Evolutionary conservation across 2,329 filamentous ascomycete genomes (phyloP).

Genomic region (Paecilomyces variotii): DNA sequence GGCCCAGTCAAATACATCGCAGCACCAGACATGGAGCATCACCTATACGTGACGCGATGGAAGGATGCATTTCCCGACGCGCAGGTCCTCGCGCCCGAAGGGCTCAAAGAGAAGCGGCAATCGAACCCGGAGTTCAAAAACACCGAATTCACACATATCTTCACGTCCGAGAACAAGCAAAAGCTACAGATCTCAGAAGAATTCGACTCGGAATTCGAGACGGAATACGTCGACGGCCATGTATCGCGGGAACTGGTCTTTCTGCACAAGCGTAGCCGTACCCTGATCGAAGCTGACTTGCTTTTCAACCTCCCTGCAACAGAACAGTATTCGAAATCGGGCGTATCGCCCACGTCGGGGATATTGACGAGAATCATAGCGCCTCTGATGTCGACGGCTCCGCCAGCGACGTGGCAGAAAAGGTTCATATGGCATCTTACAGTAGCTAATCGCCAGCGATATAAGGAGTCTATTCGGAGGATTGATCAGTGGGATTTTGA

Average conservation of each 20-base stretch:
- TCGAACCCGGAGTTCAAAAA: constrained; percentile 48
- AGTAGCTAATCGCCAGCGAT: constrained; percentile 55
- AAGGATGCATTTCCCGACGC: constrained; percentile 68
- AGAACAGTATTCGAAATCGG: constrained; percentile 68
- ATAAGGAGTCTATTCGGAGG: constrained; percentile 58
- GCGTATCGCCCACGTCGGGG: constrained; percentile 48
- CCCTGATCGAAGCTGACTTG: constrained; percentile 82
- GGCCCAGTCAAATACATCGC: constrained; percentile 74
- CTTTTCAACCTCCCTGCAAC: constrained; percentile 82
- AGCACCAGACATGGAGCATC: constrained; percentile 85
- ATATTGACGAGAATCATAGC: constrained; percentile 51
- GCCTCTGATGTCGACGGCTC: constrained; percentile 52
- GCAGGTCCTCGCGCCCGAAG: constrained; percentile 72
- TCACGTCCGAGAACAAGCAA: constrained; percentile 48
- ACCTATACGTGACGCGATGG: constrained; percentile 88
- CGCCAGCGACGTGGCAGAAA: constrained; percentile 62
- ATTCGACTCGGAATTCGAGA: constrained; percentile 80
- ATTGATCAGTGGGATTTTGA: constrained; percentile 80
- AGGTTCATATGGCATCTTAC: constrained; percentile 73
- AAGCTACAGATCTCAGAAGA: constrained; percentile 57
- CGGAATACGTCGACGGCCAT: constrained; percentile 74
- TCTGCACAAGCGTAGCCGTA: constrained; percentile 66
- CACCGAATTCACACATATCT: constrained; percentile 60
- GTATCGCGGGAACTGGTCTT: constrained; percentile 84
- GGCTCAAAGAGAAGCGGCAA: constrained; percentile 73